Base-by-base conservation (phyloP, 2,329 filamentous ascomycete genomes). In the Paecilomyces fulvus region DNA sequence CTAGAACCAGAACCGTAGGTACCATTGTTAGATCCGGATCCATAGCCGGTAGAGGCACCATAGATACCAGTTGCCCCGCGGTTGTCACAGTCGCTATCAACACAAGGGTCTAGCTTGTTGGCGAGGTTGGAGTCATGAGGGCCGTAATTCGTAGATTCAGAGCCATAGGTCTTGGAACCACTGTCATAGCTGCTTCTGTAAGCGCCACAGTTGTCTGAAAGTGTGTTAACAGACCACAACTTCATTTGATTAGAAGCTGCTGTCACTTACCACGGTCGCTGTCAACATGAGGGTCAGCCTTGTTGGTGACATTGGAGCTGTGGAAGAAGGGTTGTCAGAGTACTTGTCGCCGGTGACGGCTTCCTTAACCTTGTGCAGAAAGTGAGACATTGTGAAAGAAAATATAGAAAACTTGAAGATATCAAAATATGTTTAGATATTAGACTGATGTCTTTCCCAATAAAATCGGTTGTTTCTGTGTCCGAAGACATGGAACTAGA, bases 331-430 rank as follows among this genome's bases (percentile, higher is more conserved):
- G n/a, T 54, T 55, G 30, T 59, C 57, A 46, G 62, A 30, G 59
- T 67, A 60, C 14, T 58, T 61, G 61, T 70, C 63, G 30, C 71
- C 64, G 25, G 63, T 65, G 53, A 80, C 58, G 60, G 66, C 74
- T 46, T 79, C 73, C 66, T 79, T 80, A 55, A 78, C 72, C 58
- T 79, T 80, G 65, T 79, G 70, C 55, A 78, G 63, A 55, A 78
- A 64, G 53, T 66, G 65, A 43, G 75, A 76, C 78, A 80, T 80
- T 58, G 56, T 71, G 71, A 55, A 17, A 48, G 37, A 17, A 9
- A 51, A n/a, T 52, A 14, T 31, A 43, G 7, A 20, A 30, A 30
- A 33, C n/a, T 21, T 51, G 30, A 23, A 43, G n/a, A n/a, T 52
- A n/a, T 37, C 33, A 43, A 7, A 43, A 17, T 43, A 17, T 43